phyloP scores from a whole-genome alignment of 2,329 filamentous ascomycete genomes.

The Pestalotiopsis sp. region DNA sequence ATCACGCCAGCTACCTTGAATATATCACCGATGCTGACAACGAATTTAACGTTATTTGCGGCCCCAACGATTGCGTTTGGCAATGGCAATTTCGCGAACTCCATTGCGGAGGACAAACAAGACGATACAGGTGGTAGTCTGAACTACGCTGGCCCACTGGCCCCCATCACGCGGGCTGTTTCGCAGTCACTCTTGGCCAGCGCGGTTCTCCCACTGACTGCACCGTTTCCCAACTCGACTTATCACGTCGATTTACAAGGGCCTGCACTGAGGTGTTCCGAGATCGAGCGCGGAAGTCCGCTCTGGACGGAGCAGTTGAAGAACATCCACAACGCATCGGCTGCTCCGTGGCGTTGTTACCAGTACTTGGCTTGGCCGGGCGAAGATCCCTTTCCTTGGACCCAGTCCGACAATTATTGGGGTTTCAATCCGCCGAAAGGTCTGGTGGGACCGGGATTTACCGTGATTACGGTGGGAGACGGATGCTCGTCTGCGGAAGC shows the following conservation, averaged over 20 bases:
- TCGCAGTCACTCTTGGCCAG: not conserved
- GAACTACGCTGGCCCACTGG: not conserved
- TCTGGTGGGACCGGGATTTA: not conserved
- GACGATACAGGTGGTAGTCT: not conserved
- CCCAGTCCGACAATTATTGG: not conserved
- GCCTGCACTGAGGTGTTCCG: not conserved
- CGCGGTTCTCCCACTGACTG: not conserved
- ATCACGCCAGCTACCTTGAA: not conserved
- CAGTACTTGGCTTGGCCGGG: not conserved
- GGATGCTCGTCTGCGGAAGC: not conserved
- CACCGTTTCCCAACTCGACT: not conserved
- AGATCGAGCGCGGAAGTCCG: not conserved
- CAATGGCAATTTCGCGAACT: not conserved
- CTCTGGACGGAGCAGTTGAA: not conserved
- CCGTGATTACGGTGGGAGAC: not conserved
- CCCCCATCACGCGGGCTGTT: not conserved
- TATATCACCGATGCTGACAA: not conserved
- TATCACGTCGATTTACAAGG: not conserved
- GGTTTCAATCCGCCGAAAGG: not conserved
- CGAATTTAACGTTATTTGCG: not conserved
- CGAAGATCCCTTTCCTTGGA: not conserved
- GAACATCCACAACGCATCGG: not conserved
- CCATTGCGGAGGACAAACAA: not conserved
- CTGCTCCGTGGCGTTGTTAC: not conserved
- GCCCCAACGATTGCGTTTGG: not conserved